Evolutionary conservation across 2,329 filamentous ascomycete genomes (phyloP).

Genomic region (Myriosclerotinia duriaeana): DNA sequence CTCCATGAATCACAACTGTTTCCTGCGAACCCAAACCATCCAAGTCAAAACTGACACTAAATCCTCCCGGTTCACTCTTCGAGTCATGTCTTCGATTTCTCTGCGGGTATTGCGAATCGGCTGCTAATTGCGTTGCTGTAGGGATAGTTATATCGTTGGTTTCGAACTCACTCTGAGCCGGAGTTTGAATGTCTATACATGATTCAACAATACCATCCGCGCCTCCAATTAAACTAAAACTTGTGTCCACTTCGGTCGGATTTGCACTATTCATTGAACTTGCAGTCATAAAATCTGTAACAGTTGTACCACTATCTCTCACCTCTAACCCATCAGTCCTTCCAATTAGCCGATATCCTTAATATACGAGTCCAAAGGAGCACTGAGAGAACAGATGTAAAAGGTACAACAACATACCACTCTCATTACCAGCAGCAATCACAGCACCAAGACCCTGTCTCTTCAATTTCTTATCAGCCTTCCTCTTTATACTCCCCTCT

Average conservation of each 20-base stretch:
- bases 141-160: neutral
- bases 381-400: neutral
- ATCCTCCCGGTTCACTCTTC: neutral
- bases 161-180: neutral
- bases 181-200: neutral
- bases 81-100: neutral
- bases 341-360: neutral
- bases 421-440: neutral
- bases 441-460: neutral
- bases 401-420: neutral
- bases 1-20: neutral
- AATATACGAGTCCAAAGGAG: neutral
- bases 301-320: neutral
- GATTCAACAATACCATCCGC: neutral
- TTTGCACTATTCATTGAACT: neutral
- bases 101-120: neutral
- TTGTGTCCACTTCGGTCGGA: neutral
- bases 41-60: neutral
- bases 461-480: constrained; percentile 1
- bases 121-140: neutral
- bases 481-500: neutral
- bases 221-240: neutral
- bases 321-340: neutral
- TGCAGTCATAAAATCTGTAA: neutral
- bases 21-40: neutral